Percentiles rank a stretch among this genome's conserved stretches.
Evolutionary conservation across 352 stramenopile genomes (phyloP).

Genomic region (Pythium dissimile): DNA sequence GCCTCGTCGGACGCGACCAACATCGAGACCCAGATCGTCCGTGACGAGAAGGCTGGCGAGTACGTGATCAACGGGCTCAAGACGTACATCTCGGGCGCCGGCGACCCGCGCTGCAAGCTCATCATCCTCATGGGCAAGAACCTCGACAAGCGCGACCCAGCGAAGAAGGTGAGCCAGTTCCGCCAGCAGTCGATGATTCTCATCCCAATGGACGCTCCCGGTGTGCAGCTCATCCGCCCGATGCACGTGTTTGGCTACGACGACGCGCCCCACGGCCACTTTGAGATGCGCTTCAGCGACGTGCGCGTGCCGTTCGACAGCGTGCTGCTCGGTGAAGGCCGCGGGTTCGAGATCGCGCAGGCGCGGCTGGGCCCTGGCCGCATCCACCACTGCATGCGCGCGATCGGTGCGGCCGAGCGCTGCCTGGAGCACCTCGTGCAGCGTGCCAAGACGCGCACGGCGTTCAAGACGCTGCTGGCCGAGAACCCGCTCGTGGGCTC

Average conservation of each 20-base stretch:
- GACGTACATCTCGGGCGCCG: conserved; percentile 96
- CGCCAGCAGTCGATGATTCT: conserved; percentile 89
- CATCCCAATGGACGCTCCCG: conserved; percentile 88
- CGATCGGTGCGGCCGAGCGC: conserved; percentile 88
- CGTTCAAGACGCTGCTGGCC: conserved; percentile 93
- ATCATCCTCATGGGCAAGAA: conserved; percentile 85
- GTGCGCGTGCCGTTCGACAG: conserved; percentile 89
- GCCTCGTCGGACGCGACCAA: conserved; percentile 96
- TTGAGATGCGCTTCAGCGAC: conserved; percentile 96
- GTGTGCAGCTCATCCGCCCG: conserved; percentile 88
- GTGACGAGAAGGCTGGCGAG: conserved; percentile 58
- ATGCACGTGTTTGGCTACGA: conserved; percentile 96
- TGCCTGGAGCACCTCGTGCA: conserved; percentile 81
- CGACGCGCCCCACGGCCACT: conserved; percentile 93
- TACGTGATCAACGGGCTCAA: conserved; percentile 96
- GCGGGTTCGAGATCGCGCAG: conserved; percentile 89
- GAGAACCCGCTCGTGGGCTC: conserved; percentile 79
- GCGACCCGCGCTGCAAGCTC: conserved; percentile 94
- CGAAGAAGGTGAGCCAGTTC: conserved; percentile 39
- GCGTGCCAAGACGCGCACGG: conserved; percentile 91
- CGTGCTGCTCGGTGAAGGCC: conserved; percentile 75
- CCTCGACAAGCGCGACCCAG: conserved; percentile 25
- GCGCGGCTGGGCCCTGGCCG: conserved; percentile 92
- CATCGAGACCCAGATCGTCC: conserved; percentile 84
- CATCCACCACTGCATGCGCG: conserved; percentile 98